Conservation (phyloP, 345 rosid genomes). For the Hibiscus mutabilis region DNA sequence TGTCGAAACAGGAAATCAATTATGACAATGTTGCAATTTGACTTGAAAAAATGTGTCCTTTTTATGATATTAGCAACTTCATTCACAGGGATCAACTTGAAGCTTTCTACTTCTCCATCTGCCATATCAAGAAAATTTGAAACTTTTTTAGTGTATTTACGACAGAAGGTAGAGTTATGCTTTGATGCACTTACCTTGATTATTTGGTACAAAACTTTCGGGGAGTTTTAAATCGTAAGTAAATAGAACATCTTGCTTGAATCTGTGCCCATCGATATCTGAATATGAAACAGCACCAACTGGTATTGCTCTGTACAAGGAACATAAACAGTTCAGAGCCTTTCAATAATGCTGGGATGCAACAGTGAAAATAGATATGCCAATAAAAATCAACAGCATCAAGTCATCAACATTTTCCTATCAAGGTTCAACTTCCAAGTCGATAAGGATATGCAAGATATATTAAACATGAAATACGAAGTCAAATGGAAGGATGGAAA, state of each 20-base stretch:
- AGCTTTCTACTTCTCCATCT: constrained; percentile 97
- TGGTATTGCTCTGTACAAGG: constrained; percentile 52
- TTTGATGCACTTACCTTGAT: constrained; percentile 48
- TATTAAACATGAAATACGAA: background rate
- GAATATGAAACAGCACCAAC: constrained; percentile 81
- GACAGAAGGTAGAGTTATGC: constrained; percentile 1
- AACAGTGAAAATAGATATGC: background rate
- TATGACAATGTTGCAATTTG: constrained; percentile 77
- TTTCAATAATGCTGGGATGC: constrained; percentile 5
- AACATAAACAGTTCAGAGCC: constrained; percentile 4
- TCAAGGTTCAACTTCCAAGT: background rate
- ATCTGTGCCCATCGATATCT: constrained; percentile 59
- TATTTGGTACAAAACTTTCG: constrained; percentile 48
- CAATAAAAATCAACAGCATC: background rate
- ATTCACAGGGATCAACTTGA: constrained; percentile 58
- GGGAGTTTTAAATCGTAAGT: constrained; percentile 85
- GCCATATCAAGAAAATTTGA: constrained; percentile 14
- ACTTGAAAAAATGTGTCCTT: constrained; percentile 67
- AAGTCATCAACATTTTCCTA: background rate
- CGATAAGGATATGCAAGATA: constrained; percentile 1
- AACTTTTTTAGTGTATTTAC: background rate
- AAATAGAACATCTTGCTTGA: constrained; percentile 77
- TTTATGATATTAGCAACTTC: constrained; percentile 59
- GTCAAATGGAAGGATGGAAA: background rate
- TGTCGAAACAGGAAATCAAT: constrained; percentile 86